Conservation (phyloP, 2,329 filamentous ascomycete species). For the Didymella keratinophila region DNA sequence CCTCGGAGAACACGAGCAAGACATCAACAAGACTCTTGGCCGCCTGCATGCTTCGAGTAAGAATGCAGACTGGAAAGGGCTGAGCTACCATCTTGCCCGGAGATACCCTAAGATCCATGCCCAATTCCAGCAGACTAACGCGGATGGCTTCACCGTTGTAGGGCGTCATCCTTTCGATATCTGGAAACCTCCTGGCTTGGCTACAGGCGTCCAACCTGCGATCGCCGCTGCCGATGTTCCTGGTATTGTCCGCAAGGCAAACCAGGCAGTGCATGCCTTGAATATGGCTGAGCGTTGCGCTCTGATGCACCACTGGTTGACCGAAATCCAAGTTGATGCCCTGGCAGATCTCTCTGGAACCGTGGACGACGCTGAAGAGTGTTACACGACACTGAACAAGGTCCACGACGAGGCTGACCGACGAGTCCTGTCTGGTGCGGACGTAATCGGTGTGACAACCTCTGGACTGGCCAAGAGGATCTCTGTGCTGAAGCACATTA, state of each 20-base stretch:
- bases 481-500: constrained; percentile 58
- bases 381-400: constrained; percentile 22
- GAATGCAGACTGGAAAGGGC: constrained; percentile 27
- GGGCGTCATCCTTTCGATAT: constrained; percentile 38
- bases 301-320: constrained; percentile 27
- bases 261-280: constrained; percentile 21
- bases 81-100: constrained; percentile 23
- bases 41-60: constrained; percentile 20
- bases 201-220: not conserved
- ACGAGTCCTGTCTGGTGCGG: constrained; percentile 52
- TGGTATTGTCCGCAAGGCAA: constrained; percentile 22
- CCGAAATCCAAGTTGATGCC: constrained; percentile 23
- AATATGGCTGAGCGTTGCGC: constrained; percentile 19
- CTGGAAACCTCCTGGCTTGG: constrained; percentile 20
- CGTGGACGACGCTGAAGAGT: constrained; percentile 19
- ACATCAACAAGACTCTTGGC: constrained; percentile 17
- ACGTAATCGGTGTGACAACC: constrained; percentile 68
- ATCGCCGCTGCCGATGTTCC: not conserved
- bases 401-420: constrained; percentile 52
- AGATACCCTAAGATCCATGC: constrained; percentile 28
- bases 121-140: constrained; percentile 30
- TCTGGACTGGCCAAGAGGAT: constrained; percentile 66
- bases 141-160: constrained; percentile 26
- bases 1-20: constrained; percentile 22
- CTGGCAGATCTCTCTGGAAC: constrained; percentile 26